A percentile compares a stretch with the other conserved stretches of the same genome.
These are phyloP conservation scores for Sporothrix inflata DNA, from an alignment of 2,329 filamentous ascomycete genomes.

Conservation along the genomic window DNA sequence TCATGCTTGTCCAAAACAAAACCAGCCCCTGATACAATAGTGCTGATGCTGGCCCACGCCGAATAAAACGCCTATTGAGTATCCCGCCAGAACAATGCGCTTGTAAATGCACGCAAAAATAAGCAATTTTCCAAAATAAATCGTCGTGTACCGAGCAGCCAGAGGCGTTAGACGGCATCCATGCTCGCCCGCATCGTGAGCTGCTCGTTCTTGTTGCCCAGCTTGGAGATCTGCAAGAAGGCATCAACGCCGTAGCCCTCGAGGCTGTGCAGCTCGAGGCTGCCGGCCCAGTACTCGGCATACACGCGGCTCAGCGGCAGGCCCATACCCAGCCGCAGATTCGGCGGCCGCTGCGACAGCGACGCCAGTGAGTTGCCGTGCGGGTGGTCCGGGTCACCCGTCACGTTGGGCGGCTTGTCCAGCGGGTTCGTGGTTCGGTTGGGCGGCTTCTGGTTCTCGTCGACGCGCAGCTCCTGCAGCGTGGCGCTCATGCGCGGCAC, in stretches of 20 bases:
- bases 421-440: neutral
- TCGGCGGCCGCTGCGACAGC: conserved; percentile 80
- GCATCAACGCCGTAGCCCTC: conserved; percentile 96
- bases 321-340: conserved; percentile 88
- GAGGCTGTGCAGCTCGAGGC: conserved; percentile 84
- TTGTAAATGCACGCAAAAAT: neutral
- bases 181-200: conserved; percentile 76
- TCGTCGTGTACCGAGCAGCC: too few species aligned
- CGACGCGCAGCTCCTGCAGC: conserved; percentile 76
- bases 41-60: neutral
- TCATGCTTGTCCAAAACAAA: conserved; percentile 7
- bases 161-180: conserved; percentile 77
- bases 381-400: conserved; percentile 1
- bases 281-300: conserved; percentile 97
- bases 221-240: conserved; percentile 92
- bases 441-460: conserved; percentile 36
- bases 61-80: neutral
- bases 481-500: conserved; percentile 94
- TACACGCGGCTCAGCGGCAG: conserved; percentile 92
- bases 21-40: neutral
- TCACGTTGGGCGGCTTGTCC: conserved; percentile 13
- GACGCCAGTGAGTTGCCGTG: conserved; percentile 69
- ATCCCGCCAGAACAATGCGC: conserved; percentile 18
- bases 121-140: conserved; percentile 5
- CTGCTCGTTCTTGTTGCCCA: conserved; percentile 98